phyloP scores from a whole-genome alignment of 108 stramenopile genomes.

The Cyclotella atomus region DNA sequence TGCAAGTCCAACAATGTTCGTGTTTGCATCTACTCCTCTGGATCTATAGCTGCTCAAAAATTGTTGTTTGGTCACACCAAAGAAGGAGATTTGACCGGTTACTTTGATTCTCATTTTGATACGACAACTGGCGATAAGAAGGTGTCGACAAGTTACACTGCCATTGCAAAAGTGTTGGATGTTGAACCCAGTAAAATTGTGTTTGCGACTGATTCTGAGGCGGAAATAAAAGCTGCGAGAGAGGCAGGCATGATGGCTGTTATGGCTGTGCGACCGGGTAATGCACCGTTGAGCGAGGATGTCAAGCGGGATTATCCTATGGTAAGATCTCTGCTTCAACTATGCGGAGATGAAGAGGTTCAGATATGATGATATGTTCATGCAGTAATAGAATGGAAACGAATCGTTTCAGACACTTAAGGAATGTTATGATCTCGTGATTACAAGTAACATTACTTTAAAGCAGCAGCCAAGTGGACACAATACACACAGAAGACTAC shows the following conservation, averaged over 20 bases:
- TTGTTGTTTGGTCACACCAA: constrained; percentile 80
- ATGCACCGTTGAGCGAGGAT: constrained; percentile 64
- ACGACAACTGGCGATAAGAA: constrained; percentile 87
- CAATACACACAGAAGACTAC: too few relatives aligned
- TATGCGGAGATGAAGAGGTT: constrained; percentile 62
- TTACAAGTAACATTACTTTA: too few relatives aligned
- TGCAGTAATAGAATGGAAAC: too few relatives aligned
- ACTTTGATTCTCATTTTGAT: constrained; percentile 88
- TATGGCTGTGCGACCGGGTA: constrained; percentile 88
- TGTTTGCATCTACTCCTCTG: constrained; percentile 91
- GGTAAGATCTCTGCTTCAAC: constrained; percentile 73
- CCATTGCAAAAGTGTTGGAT: constrained; percentile 72
- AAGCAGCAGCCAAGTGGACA: too few relatives aligned
- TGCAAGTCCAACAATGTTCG: constrained; percentile 56
- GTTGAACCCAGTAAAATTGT: constrained; percentile 73
- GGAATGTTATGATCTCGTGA: too few relatives aligned
- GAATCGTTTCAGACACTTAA: too few relatives aligned
- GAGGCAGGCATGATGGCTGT: constrained; percentile 79
- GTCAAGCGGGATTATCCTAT: constrained; percentile 54
- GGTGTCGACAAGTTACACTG: constrained; percentile 65
- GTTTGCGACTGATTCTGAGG: constrained; percentile 88
- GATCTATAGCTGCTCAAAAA: constrained; percentile 86
- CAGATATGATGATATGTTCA: too few relatives aligned
- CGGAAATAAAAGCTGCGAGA: constrained; percentile 81
- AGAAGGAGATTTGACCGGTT: constrained; percentile 75